phyloP scores from a whole-genome alignment of 306 rosid species.

The Acacia melanoxylon region DNA sequence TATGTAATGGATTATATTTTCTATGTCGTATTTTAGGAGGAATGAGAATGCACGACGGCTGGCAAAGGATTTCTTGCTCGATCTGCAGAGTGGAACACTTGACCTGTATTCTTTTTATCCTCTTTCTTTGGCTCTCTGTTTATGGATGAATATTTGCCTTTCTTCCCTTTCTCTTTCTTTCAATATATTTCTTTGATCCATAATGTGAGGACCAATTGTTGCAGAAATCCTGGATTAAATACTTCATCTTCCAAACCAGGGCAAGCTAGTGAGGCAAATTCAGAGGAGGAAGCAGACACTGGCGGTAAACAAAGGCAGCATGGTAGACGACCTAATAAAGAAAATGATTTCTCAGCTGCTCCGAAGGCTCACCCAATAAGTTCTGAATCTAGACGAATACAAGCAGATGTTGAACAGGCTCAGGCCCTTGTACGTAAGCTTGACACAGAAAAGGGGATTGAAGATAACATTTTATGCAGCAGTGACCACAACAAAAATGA shows the following conservation, averaged over 20 bases:
- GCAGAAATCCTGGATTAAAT: constrained; percentile 79
- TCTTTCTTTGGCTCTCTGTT: not conserved
- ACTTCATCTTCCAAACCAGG: constrained; percentile 64
- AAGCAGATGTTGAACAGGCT: constrained; percentile 75
- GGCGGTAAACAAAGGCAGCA: constrained; percentile 70
- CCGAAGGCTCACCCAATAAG: constrained; percentile 79
- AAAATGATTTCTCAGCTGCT: constrained; percentile 76
- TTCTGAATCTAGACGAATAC: constrained; percentile 83
- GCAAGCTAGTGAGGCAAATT: constrained; percentile 74
- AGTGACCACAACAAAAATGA: constrained; percentile 61
- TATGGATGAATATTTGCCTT: not conserved
- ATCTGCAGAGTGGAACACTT: constrained; percentile 85
- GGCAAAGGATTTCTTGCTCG: constrained; percentile 84
- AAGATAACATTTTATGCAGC: constrained; percentile 73
- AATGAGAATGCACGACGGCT: constrained; percentile 75
- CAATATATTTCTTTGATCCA: constrained; percentile 24
- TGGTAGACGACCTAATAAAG: constrained; percentile 70
- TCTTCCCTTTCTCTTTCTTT: constrained; percentile 7
- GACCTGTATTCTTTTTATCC: constrained; percentile 59
- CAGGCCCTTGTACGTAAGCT: constrained; percentile 84
- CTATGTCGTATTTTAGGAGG: constrained; percentile 62
- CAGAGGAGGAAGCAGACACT: constrained; percentile 82
- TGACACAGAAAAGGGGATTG: constrained; percentile 82
- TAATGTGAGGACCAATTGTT: constrained; percentile 23
- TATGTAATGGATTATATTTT: constrained; percentile 25